Evolutionary conservation across 1,139 yeast species (phyloP), one percentile per base, ranked within the genome.

Genomic region (Geotrichum carabidarum): DNA sequence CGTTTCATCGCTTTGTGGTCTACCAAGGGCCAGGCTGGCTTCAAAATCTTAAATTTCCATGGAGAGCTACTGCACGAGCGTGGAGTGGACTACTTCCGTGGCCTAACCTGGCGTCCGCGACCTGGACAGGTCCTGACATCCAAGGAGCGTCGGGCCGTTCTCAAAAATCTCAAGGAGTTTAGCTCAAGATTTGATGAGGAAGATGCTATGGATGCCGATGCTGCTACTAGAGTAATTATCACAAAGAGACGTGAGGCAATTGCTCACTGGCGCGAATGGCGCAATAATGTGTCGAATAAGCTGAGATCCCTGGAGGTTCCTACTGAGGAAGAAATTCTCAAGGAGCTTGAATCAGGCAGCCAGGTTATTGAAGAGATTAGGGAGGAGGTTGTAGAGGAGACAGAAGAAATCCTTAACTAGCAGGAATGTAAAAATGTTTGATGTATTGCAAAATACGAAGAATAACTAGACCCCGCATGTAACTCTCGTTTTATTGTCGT

Each of bases 41-140:
- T 84, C 80, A 87, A 82, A 72, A 74, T 93, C 63, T 90, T 79
- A 74, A 95, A 89, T 70, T 80, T 88, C 71, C 84, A 88, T 52
- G 99, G 99, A 66, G 78, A 78, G 63, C 63, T 83, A 62, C 72
- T 89, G 59, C 82, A 83, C 64, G 95, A 87, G 65, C 96, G 89
- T 65, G 74, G 80, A 38, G 71, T 87, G 58, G 95, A 88, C 65
- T 86, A 84, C 60, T 89, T 94, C 79, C 88, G 84, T 74, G 91
- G 87, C 60, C 86, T 93, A 66, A 77, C 83, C 59, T 94, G 99
- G 99, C 86, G 99, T 78, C 98, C 99, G 63, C 84, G 99, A 74
- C 99, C 99, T 52, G 82, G 80, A 18, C 79, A 91, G 5, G 74
- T 83, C 60, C 81, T 94, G 68, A 76, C 84, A 58, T 82, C 84